These are phyloP conservation scores for Microbotryomycetes sp. DNA, from an alignment of 1,284 basidiomycete genomes.

Conservation along the genomic window DNA sequence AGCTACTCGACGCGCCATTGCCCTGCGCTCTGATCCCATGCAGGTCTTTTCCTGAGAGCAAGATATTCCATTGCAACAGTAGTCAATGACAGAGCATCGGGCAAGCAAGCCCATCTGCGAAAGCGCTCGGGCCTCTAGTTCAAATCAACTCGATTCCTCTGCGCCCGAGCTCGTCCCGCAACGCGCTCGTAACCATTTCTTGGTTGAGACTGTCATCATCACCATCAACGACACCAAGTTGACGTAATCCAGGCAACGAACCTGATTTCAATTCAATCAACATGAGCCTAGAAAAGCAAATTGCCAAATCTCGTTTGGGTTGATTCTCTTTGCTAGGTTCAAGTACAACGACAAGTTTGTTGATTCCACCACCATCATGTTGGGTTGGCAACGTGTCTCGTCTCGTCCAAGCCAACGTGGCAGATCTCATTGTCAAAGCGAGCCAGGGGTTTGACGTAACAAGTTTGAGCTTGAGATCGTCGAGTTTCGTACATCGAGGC, in stretches of 20 bases:
- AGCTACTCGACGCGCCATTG: too few relatives aligned
- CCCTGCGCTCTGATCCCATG: too few relatives aligned
- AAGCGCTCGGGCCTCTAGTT: too few relatives aligned
- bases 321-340: not conserved
- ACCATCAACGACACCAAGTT: not conserved
- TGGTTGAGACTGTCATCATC: not conserved
- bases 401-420: not conserved
- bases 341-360: not conserved
- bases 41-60: too few relatives aligned
- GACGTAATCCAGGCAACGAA: not conserved
- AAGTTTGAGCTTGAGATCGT: not conserved
- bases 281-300: not conserved
- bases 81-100: too few relatives aligned
- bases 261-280: not conserved
- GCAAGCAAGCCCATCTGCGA: too few relatives aligned
- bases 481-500: not conserved
- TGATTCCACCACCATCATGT: not conserved
- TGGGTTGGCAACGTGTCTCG: too few relatives aligned
- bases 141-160: not conserved
- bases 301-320: not conserved
- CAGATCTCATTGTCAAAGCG: not conserved
- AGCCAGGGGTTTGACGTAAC: not conserved
- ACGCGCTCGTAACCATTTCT: not conserved
- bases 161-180: not conserved
- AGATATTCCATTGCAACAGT: too few relatives aligned